Evolutionary conservation across 768 basidiomycete species (phyloP), one percentile per base, ranked within the genome.

Genomic region (Lactarius psammicola): DNA sequence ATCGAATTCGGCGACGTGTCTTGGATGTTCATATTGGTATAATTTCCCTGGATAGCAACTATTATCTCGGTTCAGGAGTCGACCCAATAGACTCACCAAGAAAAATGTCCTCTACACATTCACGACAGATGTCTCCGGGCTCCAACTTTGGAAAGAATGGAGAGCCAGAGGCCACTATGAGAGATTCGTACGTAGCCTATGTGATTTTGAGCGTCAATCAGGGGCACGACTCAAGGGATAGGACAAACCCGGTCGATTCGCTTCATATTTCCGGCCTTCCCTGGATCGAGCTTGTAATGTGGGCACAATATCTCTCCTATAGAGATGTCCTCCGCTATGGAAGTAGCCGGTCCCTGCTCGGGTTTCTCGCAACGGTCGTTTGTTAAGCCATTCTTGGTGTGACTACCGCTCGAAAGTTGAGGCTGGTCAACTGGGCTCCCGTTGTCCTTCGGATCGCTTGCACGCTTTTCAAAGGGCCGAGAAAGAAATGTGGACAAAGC

Each of bases 1-100:
- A 56, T 91, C 86, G 63, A 92, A 88, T 61, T 79, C 74, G 31
- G 78, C 74, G 0, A 90, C 85, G n/a, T 81, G 73, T 53, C 77
- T 80, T 30, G 87, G 86, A 73, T 94, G 92, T 68, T 87, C 81
- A 20, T 83, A 78, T 68, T 84, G 82, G 74, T 94, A 94, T 20
- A 87, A 74, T 68, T 82, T 84, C 72, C 91, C 92, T 92, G 65
- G 46, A 55, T 33, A 55, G 46, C 13, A 33, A 10, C 60, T 58
- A 15, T 65, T 56, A 56, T 36, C 8, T 40, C 49, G n/a, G 49
- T 67, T 40, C 28, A 2, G n/a, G 60, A 31, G 26, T 63, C 46
- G 34, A 49, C 38, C 23, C 59, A 49, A 51, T 54, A 36, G 57
- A 62, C 71, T 68, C 72, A 87, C 92, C 90, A 71, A 73, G 73